Percentiles rank a stretch among this genome's conserved stretches.
These are phyloP conservation scores for Sphaerulina musiva DNA, from an alignment of 2,329 filamentous ascomycete species.

Conservation along the genomic window DNA sequence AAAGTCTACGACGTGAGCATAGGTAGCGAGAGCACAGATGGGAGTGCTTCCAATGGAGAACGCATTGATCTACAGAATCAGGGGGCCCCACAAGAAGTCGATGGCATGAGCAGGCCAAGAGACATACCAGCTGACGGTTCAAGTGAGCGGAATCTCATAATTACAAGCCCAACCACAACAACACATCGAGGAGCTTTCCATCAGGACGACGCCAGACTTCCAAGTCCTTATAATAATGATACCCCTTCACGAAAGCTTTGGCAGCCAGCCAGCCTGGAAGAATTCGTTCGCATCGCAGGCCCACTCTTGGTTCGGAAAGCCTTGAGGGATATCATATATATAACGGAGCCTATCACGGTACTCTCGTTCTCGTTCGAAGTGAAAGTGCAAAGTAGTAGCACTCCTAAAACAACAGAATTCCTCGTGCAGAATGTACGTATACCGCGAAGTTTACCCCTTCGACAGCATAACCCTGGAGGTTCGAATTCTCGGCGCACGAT, in stretches of 20 bases:
- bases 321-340: background rate
- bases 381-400: too few species aligned
- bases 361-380: background rate
- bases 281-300: background rate
- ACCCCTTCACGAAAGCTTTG: background rate
- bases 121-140: too few species aligned
- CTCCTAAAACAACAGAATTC: too few species aligned
- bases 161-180: background rate
- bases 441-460: too few species aligned
- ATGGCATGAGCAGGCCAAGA: too few species aligned
- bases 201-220: background rate
- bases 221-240: background rate
- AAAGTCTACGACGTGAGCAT: background rate
- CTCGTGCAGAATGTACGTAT: too few species aligned
- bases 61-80: too few species aligned
- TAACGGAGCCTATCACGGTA: background rate
- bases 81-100: too few species aligned
- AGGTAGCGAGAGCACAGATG: background rate
- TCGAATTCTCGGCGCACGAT: too few species aligned
- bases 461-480: too few species aligned
- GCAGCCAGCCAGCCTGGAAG: background rate
- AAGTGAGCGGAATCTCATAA: too few species aligned
- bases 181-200: background rate
- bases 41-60: background rate
- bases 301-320: background rate